Percentiles rank a stretch among this genome's conserved stretches.
Conservation (phyloP, 345 rosid genomes). For the Bruguiera sexangula region DNA sequence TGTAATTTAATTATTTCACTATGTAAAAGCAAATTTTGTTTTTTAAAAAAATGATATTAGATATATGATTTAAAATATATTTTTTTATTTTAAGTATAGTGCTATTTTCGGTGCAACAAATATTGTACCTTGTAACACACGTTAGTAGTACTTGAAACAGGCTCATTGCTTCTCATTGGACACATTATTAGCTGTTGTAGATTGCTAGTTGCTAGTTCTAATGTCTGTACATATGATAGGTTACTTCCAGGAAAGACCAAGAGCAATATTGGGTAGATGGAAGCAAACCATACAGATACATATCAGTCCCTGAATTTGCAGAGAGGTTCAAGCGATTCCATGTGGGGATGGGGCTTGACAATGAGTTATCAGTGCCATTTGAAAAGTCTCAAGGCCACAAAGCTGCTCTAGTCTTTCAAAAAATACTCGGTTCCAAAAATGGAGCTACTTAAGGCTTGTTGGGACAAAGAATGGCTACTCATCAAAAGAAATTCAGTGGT, state of each 20-base stretch:
- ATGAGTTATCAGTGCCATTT: constrained; percentile 27
- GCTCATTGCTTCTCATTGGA: too few relatives aligned
- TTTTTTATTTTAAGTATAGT: too few relatives aligned
- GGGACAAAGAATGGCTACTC: constrained; percentile 45
- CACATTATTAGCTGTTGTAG: too few relatives aligned
- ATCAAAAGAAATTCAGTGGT: constrained; percentile 45
- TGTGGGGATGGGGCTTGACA: constrained; percentile 25
- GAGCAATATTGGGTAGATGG: constrained; percentile 41
- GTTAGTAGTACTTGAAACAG: too few relatives aligned
- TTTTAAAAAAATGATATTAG: too few relatives aligned
- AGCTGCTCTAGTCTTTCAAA: constrained; percentile 25
- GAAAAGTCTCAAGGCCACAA: constrained; percentile 26
- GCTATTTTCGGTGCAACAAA: too few relatives aligned
- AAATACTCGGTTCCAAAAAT: constrained; percentile 34
- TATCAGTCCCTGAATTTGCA: constrained; percentile 33
- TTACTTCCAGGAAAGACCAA: constrained; percentile 49
- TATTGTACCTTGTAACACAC: too few relatives aligned
- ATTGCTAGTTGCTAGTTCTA: too few relatives aligned
- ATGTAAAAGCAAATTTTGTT: too few relatives aligned
- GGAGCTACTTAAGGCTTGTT: constrained; percentile 43
- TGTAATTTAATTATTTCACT: too few relatives aligned
- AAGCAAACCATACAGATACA: constrained; percentile 30
- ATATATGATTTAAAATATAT: too few relatives aligned
- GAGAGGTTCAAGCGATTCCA: constrained; percentile 29
- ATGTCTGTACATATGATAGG: constrained; percentile 16